Evolutionary conservation across 2,329 filamentous ascomycete species (phyloP).

Genomic region (Didymella arachidicola): DNA sequence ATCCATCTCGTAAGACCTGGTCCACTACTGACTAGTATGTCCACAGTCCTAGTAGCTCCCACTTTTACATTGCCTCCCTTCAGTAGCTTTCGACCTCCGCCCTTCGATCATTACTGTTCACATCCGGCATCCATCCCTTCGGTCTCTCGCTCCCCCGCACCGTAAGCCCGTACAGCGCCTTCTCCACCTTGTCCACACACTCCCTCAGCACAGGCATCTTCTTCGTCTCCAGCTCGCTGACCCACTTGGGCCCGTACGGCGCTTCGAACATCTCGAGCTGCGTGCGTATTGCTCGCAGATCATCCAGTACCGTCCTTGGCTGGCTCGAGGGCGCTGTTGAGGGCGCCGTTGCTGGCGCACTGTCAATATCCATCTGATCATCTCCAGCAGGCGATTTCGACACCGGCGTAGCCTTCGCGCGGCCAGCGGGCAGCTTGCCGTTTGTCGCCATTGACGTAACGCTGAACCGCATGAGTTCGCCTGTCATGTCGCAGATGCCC

Average conservation of each 20-base stretch:
- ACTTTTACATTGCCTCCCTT: not conserved
- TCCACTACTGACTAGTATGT: too few relatives aligned
- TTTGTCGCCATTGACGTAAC: constrained; percentile 85
- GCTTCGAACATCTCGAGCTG: constrained; percentile 77
- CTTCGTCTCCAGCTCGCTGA: constrained; percentile 68
- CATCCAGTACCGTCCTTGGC: constrained; percentile 73
- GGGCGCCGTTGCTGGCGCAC: constrained; percentile 25
- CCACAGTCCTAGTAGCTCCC: too few relatives aligned
- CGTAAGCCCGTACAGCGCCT: constrained; percentile 83
- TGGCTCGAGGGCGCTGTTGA: constrained; percentile 14
- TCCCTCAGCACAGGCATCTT: constrained; percentile 88
- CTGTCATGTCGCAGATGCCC: constrained; percentile 91
- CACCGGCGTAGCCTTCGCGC: constrained; percentile 27
- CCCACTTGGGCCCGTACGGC: constrained; percentile 62
- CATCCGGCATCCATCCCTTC: constrained; percentile 89
- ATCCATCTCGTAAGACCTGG: not conserved
- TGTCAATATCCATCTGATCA: constrained; percentile 48
- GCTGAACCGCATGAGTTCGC: constrained; percentile 96
- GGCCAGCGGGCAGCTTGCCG: constrained; percentile 59
- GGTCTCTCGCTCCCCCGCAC: constrained; percentile 89
- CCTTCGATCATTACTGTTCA: constrained; percentile 56
- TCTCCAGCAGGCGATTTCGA: constrained; percentile 27
- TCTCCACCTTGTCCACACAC: constrained; percentile 94
- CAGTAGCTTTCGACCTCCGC: constrained; percentile 54
- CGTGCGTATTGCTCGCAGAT: constrained; percentile 80